These are phyloP conservation scores for Cordyceps militaris DNA, from an alignment of 2,329 filamentous ascomycete genomes.

Conservation along the genomic window DNA sequence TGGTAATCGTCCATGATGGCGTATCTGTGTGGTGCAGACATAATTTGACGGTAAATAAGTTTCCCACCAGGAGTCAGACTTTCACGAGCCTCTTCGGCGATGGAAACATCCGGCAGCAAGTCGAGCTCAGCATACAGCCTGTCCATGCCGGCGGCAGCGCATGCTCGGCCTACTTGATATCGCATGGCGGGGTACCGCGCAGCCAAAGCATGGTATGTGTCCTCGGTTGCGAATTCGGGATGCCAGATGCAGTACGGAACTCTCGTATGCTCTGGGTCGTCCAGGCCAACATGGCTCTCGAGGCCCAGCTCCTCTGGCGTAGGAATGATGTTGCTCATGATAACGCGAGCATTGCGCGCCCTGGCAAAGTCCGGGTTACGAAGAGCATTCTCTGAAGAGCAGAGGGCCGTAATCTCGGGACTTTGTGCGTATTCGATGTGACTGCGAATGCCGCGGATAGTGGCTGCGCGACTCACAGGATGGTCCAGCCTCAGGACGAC, in stretches of 20 bases:
- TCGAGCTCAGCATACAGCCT: slow-evolving; percentile 30
- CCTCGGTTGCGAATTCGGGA: slow-evolving; percentile 29
- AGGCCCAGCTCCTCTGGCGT: slow-evolving; percentile 14
- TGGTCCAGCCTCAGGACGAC: not conserved
- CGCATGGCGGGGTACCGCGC: slow-evolving; percentile 24
- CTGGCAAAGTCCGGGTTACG: not conserved
- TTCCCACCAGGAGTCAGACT: slow-evolving; percentile 11
- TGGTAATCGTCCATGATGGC: slow-evolving; percentile 32
- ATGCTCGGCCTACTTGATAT: slow-evolving; percentile 33
- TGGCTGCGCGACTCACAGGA: not conserved
- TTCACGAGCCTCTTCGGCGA: slow-evolving; percentile 35
- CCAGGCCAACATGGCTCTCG: not conserved
- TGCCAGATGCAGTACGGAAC: slow-evolving; percentile 37
- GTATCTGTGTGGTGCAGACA: slow-evolving; percentile 22
- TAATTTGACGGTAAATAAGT: slow-evolving; percentile 27
- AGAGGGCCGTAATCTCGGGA: not conserved
- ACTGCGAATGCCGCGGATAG: slow-evolving; percentile 1
- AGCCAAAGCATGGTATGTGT: slow-evolving; percentile 29
- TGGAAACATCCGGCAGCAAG: slow-evolving; percentile 30
- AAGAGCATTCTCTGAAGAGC: not conserved
- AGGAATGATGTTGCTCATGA: slow-evolving; percentile 31
- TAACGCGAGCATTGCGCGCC: slow-evolving; percentile 25
- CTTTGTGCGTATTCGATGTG: slow-evolving; percentile 5
- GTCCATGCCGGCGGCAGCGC: slow-evolving; percentile 31
- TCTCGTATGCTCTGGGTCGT: not conserved